A percentile compares a stretch with the other conserved stretches of the same genome.
Conservation (phyloP, 179 eudicot species). For the Drosera spatulata region DNA sequence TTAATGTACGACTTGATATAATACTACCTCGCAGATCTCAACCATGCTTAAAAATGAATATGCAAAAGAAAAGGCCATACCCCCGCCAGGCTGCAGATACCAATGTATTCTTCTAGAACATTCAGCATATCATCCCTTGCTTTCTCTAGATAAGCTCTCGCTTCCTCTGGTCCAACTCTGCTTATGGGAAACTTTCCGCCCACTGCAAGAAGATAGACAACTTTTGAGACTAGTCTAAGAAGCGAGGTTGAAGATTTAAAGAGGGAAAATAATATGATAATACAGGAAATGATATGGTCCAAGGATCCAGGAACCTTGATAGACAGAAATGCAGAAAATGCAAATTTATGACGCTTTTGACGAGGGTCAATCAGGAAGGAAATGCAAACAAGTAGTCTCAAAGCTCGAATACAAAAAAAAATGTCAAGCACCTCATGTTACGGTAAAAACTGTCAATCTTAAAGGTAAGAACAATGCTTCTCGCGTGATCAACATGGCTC, state of each 20-base stretch:
- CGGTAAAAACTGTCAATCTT: too few relatives aligned
- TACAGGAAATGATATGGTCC: conserved; percentile 26
- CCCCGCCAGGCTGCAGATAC: conserved; percentile 51
- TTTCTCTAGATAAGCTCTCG: conserved; percentile 32
- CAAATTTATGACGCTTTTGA: too few relatives aligned
- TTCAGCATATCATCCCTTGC: conserved; percentile 45
- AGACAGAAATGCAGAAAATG: conserved; percentile 19
- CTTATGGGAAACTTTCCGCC: conserved; percentile 49
- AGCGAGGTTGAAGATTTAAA: not conserved
- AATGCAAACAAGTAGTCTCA: too few relatives aligned
- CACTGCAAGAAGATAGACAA: conserved; percentile 30
- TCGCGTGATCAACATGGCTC: too few relatives aligned
- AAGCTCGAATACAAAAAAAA: too few relatives aligned
- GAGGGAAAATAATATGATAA: not conserved
- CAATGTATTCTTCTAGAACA: conserved; percentile 31
- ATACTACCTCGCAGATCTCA: not conserved
- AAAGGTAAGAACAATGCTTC: too few relatives aligned
- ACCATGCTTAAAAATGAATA: not conserved
- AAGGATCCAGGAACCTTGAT: conserved; percentile 29
- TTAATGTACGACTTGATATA: not conserved
- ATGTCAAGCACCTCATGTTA: too few relatives aligned
- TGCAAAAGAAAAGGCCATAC: conserved; percentile 28
- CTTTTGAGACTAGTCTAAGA: not conserved
- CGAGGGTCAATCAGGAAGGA: too few relatives aligned
- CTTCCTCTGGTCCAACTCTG: conserved; percentile 36